Evolutionary conservation across 2,329 filamentous ascomycete genomes (phyloP).

Genomic region (Aspergillus hiratsukae): DNA sequence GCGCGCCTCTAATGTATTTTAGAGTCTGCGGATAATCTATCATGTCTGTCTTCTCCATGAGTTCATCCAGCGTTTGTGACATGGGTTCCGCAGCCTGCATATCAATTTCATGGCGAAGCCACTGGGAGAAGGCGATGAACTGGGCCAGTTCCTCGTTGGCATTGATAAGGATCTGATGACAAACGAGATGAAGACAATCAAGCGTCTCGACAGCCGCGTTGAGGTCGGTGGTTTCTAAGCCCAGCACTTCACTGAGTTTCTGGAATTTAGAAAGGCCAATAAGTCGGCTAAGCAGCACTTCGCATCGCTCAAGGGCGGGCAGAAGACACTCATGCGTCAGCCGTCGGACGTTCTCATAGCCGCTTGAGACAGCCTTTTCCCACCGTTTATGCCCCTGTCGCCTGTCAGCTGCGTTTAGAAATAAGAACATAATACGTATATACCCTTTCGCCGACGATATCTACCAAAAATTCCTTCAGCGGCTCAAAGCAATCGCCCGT

Average conservation of each 20-base stretch:
- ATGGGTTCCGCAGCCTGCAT: constrained; percentile 62
- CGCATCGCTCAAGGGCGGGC: constrained; percentile 78
- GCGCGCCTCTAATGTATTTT: constrained; percentile 69
- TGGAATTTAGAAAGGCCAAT: constrained; percentile 79
- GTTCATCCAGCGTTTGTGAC: constrained; percentile 60
- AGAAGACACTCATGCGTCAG: constrained; percentile 84
- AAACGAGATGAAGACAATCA: constrained; percentile 69
- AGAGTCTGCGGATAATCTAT: constrained; percentile 71
- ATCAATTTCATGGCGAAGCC: constrained; percentile 81
- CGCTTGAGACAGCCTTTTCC: constrained; percentile 79
- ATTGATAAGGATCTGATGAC: constrained; percentile 66
- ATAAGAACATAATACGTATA: constrained; percentile 21
- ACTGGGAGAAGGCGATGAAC: constrained; percentile 73
- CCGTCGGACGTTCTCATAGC: constrained; percentile 70
- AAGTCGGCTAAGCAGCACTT: constrained; percentile 75
- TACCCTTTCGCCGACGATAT: constrained; percentile 75
- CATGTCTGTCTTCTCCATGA: constrained; percentile 70
- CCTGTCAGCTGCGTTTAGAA: constrained; percentile 5
- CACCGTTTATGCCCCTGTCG: constrained; percentile 82
- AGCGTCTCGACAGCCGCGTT: constrained; percentile 62
- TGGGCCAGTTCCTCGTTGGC: constrained; percentile 72
- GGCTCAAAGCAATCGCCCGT: constrained; percentile 74
- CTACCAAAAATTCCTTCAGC: constrained; percentile 82
- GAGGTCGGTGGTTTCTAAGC: constrained; percentile 61
- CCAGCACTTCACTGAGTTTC: constrained; percentile 61